Conservation (phyloP, 306 rosid genomes). For the Oemleria cerasiformis region DNA sequence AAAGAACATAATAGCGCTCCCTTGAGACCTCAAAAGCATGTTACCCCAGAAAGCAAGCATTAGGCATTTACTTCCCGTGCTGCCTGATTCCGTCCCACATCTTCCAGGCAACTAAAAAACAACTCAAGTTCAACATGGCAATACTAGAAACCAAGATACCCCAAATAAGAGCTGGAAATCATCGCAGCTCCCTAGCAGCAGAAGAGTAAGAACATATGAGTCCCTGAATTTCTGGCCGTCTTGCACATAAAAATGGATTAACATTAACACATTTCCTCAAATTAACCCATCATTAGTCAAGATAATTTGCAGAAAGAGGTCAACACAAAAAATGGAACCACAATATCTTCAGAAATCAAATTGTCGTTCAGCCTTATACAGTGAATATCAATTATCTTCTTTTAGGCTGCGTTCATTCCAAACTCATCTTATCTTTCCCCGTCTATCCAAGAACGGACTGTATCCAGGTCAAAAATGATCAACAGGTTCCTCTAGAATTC, state of each 20-base stretch:
- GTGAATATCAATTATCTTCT: not conserved
- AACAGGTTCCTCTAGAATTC: constrained; percentile 42
- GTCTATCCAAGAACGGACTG: not conserved
- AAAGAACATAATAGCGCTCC: not conserved
- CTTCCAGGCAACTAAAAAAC: too few relatives aligned
- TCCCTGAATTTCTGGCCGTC: not conserved
- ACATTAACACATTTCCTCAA: not conserved
- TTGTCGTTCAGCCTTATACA: not conserved
- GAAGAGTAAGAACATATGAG: not conserved
- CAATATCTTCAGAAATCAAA: not conserved
- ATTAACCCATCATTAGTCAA: not conserved
- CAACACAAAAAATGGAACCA: not conserved
- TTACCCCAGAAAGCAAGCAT: not conserved
- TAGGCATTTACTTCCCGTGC: not conserved
- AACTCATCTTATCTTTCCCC: not conserved
- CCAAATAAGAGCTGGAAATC: not conserved
- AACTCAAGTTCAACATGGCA: too few relatives aligned
- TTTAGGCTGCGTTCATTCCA: not conserved
- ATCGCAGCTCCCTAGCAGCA: not conserved
- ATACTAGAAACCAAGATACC: too few relatives aligned
- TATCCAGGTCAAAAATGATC: constrained; percentile 1
- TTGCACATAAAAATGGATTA: not conserved
- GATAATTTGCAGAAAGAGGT: not conserved
- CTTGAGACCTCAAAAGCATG: not conserved
- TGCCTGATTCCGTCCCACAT: not conserved